Evolutionary conservation across 1,284 basidiomycete genomes (phyloP), one percentile per base, ranked within the genome.

Genomic region (Cutaneotrichosporon sp.): DNA sequence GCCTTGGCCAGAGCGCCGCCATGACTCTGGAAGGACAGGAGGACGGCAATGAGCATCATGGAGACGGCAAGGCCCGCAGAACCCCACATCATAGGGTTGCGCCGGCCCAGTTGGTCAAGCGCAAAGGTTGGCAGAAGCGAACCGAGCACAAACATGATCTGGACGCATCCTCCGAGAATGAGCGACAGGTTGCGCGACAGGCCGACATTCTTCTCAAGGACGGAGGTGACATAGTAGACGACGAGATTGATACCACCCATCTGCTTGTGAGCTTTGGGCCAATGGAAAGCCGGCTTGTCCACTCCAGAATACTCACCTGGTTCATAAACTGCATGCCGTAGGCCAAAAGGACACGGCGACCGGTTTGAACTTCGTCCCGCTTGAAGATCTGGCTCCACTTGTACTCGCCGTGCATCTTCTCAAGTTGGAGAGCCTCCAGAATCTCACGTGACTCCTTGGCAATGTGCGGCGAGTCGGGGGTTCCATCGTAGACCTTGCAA

Each of bases 1-100:
- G 37, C n/a, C 46, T 48, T 48, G 3, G 44, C 44, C 6, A 46
- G 20, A 7, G 32, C 44, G 72, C 75, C 12, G 78, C 80, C 62
- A 33, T 61, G 59, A 43, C 62, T 61, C 35, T 55, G 48, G 53
- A 55, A 51, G 38, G 44, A 50, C 44, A 51, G 45, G 6, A 50
- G 48, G 32, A 54, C 34, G 31, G 55, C 46, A 11, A 57, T 55
- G 26, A 55, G 43, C 53, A 55, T 55, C 53, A 55, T 55, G 5
- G 47, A 50, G 26, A 55, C 22, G 31, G 35, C 47, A 14, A 42
- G 37, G 37, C 22, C 43, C 17, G 37, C 27, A 9, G 26, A 26
- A 0, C 53, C 53, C 47, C 47, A 49, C 34, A 55, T 55, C 47
- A 55, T 50, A 5, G 53, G 53, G 16, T 38, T 34, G 22, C 53